Base-by-base conservation (phyloP, 352 stramenopile genomes). In the Plasmopara halstedii region DNA sequence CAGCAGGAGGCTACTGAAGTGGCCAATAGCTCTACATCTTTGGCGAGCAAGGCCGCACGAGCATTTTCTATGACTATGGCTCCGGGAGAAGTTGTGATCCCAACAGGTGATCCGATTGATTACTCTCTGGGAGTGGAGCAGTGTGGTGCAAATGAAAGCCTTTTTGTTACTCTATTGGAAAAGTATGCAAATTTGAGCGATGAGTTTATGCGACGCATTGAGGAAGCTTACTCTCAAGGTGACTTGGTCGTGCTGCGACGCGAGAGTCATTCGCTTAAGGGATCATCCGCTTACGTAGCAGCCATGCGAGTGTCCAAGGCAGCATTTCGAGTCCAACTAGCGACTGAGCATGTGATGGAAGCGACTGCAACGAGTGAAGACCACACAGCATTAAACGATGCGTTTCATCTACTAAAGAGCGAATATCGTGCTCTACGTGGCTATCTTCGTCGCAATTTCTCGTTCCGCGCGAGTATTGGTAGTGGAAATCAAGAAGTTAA, bases 251-350 rank as follows among this genome's bases (percentile, higher is more conserved):
- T 84, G 9, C 53, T 93, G 19, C 64, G 79, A 3, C 73, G 78
- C 3, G 79, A 90, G 48, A 85, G 74, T 42, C 82, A 93, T 48
- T 93, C 82, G 9, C 52, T 93, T n/a, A 93, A 93, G 52, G 81
- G 82, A n/a, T 89, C 77, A 6, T 90, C 82, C 0, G 82, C 82
- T 8, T 93, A 93, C 34, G 79, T 90, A 2, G 82, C 82, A 6
- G 82, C 82, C 0, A 72, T 88, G 67, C 74, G 82, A 20, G 75
- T 93, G 20, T 89, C 76, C 8, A 93, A 93, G 53, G 69, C 77
- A 7, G 70, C 82, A 14, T 90, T 89, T 62, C 75, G 82, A 13
- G 54, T 93, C 4, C 78, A 93, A 55, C 51, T 90, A 3, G 75
- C 75, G 2, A 86, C 72, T 6, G 79, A 87, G 40, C 72, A 82